A percentile compares a stretch with the other conserved stretches of the same genome.
phyloP scores from a whole-genome alignment of 164 flowering plant genomes.

The Magnolia sinica region DNA sequence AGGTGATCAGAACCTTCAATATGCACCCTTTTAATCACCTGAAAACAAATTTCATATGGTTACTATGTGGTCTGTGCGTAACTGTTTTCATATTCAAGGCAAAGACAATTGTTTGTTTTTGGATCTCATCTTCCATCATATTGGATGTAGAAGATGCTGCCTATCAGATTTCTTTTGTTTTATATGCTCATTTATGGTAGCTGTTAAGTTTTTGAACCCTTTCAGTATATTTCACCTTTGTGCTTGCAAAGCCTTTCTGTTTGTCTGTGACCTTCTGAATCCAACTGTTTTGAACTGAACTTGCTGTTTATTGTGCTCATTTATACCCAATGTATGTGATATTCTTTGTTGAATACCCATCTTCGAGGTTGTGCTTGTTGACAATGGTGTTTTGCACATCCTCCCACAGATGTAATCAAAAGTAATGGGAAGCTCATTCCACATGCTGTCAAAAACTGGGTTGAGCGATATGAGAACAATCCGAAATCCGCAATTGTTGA shows the following conservation, averaged over 20 bases:
- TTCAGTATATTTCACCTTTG: not conserved
- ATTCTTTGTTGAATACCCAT: not conserved
- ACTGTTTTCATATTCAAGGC: not conserved
- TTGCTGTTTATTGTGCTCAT: not conserved
- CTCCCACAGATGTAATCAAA: conserved; percentile 66
- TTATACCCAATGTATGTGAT: not conserved
- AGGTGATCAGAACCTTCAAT: no score
- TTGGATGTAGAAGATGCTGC: not conserved
- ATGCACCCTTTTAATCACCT: no score
- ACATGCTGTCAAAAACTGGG: conserved; percentile 73
- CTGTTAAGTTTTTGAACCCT: not conserved
- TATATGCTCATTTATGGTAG: no score
- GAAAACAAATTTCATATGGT: not conserved
- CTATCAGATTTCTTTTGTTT: no score
- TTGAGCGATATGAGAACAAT: conserved; percentile 72
- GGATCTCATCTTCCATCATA: not conserved
- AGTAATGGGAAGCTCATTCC: conserved; percentile 68
- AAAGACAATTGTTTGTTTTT: not conserved
- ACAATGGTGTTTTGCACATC: not conserved
- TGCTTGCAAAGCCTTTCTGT: not conserved
- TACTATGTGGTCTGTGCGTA: not conserved
- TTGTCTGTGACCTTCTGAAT: not conserved
- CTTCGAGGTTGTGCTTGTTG: not conserved
- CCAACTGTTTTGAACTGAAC: not conserved
- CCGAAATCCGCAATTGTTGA: conserved; percentile 77